A percentile compares a stretch with the other conserved stretches of the same genome.
Conservation (phyloP, 208 protist genomes). For the Leptomonas pyrrhocoris region DNA sequence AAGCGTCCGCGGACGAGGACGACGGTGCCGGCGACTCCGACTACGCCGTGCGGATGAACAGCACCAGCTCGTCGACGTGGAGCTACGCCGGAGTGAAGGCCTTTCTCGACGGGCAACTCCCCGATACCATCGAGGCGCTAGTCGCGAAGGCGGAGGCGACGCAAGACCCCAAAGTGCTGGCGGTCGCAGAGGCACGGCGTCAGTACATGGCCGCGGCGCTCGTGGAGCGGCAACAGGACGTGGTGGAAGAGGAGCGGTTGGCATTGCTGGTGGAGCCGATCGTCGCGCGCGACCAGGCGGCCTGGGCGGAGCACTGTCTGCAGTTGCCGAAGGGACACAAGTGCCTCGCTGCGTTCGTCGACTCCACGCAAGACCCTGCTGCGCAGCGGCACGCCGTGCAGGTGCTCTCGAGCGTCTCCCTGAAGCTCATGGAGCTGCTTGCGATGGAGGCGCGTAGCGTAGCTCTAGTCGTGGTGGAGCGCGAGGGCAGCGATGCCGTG, state of each 20-base stretch:
- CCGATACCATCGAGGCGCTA: constrained; percentile 14
- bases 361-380: constrained; percentile 14
- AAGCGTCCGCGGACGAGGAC: constrained; percentile 6
- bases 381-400: constrained; percentile 6
- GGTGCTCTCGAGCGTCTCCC: constrained; percentile 24
- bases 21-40: constrained; percentile 20
- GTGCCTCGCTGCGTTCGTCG: constrained; percentile 40
- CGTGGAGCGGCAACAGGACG: constrained; percentile 23
- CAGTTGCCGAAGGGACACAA: constrained; percentile 23
- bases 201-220: constrained; percentile 17
- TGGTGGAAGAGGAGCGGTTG: constrained; percentile 22
- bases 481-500: constrained; percentile 15
- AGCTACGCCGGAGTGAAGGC: constrained; percentile 17
- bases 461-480: constrained; percentile 39
- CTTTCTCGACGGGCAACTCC: constrained; percentile 20
- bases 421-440: constrained; percentile 24
- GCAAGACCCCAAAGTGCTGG: not conserved
- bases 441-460: constrained; percentile 19
- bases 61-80: not conserved
- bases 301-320: constrained; percentile 33
- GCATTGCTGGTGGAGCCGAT: constrained; percentile 14
- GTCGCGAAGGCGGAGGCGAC: constrained; percentile 16
- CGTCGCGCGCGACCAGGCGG: constrained; percentile 17
- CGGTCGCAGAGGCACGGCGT: constrained; percentile 15
- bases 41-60: constrained; percentile 24